Evolutionary conservation across 106 monocot species (phyloP).

Genomic region (Dendrobium officinale): DNA sequence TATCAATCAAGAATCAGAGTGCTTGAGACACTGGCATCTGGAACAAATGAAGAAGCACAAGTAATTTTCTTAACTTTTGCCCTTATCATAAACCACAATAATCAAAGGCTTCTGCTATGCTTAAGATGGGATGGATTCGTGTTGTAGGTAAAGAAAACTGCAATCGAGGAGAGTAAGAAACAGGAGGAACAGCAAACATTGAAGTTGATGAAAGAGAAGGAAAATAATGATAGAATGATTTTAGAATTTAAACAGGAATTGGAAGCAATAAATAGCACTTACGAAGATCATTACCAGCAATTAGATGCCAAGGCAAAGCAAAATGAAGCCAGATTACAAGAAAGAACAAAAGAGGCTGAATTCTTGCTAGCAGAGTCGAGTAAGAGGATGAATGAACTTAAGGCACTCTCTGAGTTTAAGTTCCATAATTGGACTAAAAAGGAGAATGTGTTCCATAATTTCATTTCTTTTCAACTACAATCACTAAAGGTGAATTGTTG

Average conservation of each 20-base stretch:
- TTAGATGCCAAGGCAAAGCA: constrained; percentile 35
- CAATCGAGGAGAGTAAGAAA: constrained; percentile 15
- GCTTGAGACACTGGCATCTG: constrained; percentile 61
- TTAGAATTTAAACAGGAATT: constrained; percentile 58
- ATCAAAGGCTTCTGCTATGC: background rate
- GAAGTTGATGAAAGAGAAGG: constrained; percentile 10
- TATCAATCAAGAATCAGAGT: constrained; percentile 70
- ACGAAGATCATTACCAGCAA: constrained; percentile 37
- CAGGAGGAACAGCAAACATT: constrained; percentile 6
- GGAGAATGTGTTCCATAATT: constrained; percentile 46
- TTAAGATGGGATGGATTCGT: background rate
- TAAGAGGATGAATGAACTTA: constrained; percentile 43
- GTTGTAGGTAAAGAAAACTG: constrained; percentile 30
- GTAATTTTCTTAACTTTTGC: constrained; percentile 10
- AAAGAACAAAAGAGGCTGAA: constrained; percentile 50
- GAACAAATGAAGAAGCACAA: constrained; percentile 72
- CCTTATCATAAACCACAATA: too few species aligned
- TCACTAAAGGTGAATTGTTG: constrained; percentile 45
- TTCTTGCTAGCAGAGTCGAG: constrained; percentile 47
- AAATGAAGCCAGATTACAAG: constrained; percentile 16
- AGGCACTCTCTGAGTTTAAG: constrained; percentile 45
- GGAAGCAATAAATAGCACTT: constrained; percentile 29
- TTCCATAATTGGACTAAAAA: constrained; percentile 61
- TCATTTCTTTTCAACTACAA: constrained; percentile 44
- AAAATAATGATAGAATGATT: constrained; percentile 37